phyloP scores from a whole-genome alignment of 495 filamentous ascomycete species.

The Baudoinia panamericana region DNA sequence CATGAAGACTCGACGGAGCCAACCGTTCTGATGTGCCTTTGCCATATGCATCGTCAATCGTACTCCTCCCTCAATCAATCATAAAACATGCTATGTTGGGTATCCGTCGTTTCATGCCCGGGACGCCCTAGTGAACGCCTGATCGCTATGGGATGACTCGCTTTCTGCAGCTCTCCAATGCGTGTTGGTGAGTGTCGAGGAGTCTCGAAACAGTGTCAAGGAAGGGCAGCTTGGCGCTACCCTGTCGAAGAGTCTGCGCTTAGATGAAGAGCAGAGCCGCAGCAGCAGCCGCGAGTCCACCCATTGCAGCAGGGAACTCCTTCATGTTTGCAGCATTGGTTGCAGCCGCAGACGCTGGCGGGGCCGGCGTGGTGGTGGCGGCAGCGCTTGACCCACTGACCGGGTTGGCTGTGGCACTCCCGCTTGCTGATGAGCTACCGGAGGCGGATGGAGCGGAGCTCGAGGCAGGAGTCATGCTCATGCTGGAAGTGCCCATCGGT shows the following conservation, averaged over 20 bases:
- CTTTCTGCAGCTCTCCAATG: not conserved
- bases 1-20: not conserved
- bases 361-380: constrained; percentile 3
- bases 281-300: constrained; percentile 1
- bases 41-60: not conserved
- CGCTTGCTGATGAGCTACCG: too few relatives aligned
- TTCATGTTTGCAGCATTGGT: constrained; percentile 2
- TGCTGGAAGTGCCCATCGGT: too few relatives aligned
- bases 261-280: constrained; percentile 7
- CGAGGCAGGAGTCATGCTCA: not conserved
- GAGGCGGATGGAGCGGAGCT: not conserved
- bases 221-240: too few relatives aligned
- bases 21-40: not conserved
- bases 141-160: not conserved
- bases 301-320: not conserved
- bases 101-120: not conserved
- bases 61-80: not conserved
- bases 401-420: too few relatives aligned
- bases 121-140: not conserved
- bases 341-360: too few relatives aligned
- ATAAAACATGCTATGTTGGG: constrained; percentile 1
- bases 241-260: too few relatives aligned
- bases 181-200: not conserved
- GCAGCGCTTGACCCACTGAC: too few relatives aligned
- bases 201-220: not conserved